Evolutionary conservation across 2,329 filamentous ascomycete species (phyloP).

Genomic region (Trichoderma sp.): DNA sequence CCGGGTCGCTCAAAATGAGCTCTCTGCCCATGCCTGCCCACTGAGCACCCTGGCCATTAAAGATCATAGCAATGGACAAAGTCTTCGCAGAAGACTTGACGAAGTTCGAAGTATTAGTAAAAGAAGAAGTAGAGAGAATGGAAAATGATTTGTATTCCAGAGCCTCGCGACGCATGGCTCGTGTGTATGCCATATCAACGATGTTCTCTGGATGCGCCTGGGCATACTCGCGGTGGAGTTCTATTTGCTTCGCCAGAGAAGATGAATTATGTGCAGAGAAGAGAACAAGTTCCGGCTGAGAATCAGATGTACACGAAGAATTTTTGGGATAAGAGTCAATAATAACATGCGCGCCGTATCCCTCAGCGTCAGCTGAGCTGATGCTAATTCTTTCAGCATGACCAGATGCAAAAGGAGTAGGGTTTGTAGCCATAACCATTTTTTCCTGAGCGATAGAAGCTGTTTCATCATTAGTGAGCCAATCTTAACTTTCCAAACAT

Average conservation of each 20-base stretch:
- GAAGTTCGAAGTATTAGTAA: conserved; percentile 5
- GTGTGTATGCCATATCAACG: conserved; percentile 21
- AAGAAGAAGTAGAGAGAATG: conserved; percentile 29
- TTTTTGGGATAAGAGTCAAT: conserved; percentile 1
- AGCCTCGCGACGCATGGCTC: conserved; percentile 9
- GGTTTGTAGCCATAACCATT: conserved; percentile 39
- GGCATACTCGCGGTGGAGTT: conserved; percentile 39
- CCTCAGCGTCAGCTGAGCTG: conserved; percentile 44
- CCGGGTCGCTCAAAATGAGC: conserved; percentile 34
- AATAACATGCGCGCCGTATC: conserved; percentile 44
- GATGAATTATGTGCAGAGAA: conserved; percentile 20
- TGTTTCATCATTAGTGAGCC: not conserved
- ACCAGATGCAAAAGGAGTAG: conserved; percentile 44
- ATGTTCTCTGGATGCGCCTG: conserved; percentile 24
- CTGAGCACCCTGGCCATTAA: conserved; percentile 52
- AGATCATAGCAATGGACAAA: conserved; percentile 39
- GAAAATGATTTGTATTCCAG: conserved; percentile 15
- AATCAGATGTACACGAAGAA: not conserved
- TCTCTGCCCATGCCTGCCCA: conserved; percentile 48
- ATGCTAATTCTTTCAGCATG: conserved; percentile 35
- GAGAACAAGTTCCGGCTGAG: conserved; percentile 21
- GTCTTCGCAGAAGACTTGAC: not conserved
- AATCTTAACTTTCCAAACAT: not conserved
- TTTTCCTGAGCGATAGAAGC: conserved; percentile 36
- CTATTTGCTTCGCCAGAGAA: conserved; percentile 20